Conservation (phyloP, 495 filamentous ascomycete genomes). For the Tuber borchii region DNA sequence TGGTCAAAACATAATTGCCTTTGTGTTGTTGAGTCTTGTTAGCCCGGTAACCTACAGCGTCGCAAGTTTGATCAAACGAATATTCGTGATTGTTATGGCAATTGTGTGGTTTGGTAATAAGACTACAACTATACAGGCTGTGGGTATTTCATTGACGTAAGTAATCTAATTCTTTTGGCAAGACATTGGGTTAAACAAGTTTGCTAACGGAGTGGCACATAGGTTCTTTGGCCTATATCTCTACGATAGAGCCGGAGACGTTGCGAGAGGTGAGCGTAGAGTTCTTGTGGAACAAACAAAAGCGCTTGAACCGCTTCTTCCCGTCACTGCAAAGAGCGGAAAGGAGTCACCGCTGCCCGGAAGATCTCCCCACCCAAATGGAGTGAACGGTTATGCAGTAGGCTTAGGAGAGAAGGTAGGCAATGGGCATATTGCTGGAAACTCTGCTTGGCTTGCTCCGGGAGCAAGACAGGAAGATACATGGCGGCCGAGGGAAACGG, state of each 20-base stretch:
- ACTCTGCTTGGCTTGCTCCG: slow-evolving; percentile 56
- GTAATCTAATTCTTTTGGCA: background rate
- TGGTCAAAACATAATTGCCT: slow-evolving; percentile 90
- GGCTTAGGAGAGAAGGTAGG: slow-evolving; percentile 51
- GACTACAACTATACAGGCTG: slow-evolving; percentile 72
- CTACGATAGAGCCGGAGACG: slow-evolving; percentile 86
- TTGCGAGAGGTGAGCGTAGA: slow-evolving; percentile 69
- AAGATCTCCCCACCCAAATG: slow-evolving; percentile 47
- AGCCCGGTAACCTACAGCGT: slow-evolving; percentile 97
- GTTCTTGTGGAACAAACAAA: slow-evolving; percentile 55
- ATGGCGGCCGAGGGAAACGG: slow-evolving; percentile 58
- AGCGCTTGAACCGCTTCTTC: slow-evolving; percentile 60
- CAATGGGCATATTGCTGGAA: slow-evolving; percentile 47
- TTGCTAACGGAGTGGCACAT: slow-evolving; percentile 5
- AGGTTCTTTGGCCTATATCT: slow-evolving; percentile 83
- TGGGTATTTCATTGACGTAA: slow-evolving; percentile 73
- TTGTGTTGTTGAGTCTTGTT: slow-evolving; percentile 81
- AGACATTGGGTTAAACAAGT: background rate
- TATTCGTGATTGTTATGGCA: slow-evolving; percentile 91
- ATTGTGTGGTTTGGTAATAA: slow-evolving; percentile 92
- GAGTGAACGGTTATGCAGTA: slow-evolving; percentile 58
- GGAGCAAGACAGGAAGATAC: slow-evolving; percentile 77
- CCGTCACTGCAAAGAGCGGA: slow-evolving; percentile 49
- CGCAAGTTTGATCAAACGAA: slow-evolving; percentile 87
- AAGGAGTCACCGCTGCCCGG: slow-evolving; percentile 8